Conservation (phyloP, 179 eudicot genomes). For the Spinacia oleracea region DNA sequence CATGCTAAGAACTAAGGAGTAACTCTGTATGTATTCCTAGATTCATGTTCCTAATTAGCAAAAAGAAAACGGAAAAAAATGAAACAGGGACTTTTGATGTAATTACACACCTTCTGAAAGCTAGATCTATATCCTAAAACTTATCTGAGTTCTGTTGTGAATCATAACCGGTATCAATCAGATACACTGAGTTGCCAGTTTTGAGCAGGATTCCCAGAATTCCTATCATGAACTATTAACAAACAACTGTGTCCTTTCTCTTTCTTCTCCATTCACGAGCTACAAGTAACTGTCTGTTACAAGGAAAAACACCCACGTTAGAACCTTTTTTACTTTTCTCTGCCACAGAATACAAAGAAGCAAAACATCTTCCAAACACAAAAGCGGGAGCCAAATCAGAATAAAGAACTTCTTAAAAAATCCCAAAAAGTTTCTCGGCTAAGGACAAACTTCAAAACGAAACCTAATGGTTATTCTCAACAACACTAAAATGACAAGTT, state of each 20-base stretch:
- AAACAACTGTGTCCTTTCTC: slow-evolving; percentile 8
- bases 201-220: slow-evolving; percentile 5
- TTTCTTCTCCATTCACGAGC: slow-evolving; percentile 12
- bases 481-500: background rate
- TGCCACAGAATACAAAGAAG: background rate
- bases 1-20: background rate
- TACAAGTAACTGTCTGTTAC: slow-evolving; percentile 35
- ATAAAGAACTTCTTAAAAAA: background rate
- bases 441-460: background rate
- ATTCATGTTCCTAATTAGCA: slow-evolving; percentile 7
- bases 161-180: slow-evolving; percentile 8
- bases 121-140: slow-evolving; percentile 15
- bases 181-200: slow-evolving; percentile 9
- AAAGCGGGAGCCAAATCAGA: background rate
- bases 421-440: background rate
- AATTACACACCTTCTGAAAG: slow-evolving; percentile 16
- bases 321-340: background rate
- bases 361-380: background rate
- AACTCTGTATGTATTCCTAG: slow-evolving; percentile 13
- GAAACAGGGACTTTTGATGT: background rate
- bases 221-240: slow-evolving; percentile 26
- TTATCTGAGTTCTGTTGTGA: slow-evolving; percentile 14
- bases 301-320: slow-evolving; percentile 13
- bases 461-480: background rate
- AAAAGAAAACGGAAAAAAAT: slow-evolving; percentile 7